Percentiles rank a stretch among this genome's conserved stretches.
Evolutionary conservation across 78 protist genomes (phyloP).

Genomic region (Isochrysis galbana): DNA sequence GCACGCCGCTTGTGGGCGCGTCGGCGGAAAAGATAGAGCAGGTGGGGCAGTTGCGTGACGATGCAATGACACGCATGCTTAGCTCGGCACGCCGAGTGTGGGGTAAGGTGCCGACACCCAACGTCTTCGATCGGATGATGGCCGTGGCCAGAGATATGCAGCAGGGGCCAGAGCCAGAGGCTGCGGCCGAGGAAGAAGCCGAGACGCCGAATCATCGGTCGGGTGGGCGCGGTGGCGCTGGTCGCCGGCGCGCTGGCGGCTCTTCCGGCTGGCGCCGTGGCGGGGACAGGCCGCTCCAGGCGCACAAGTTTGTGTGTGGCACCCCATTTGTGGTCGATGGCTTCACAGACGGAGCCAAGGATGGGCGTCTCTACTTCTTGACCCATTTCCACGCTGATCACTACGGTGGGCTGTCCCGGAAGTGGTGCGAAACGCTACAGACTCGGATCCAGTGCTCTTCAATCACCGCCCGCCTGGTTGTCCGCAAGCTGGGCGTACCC

Average conservation of each 20-base stretch:
- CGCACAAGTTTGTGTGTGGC: neutral
- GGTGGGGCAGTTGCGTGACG: no score
- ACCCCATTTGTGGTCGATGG: conserved; percentile 10
- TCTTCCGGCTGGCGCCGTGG: neutral
- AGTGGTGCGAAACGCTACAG: conserved; percentile 30
- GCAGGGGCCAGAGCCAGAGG: neutral
- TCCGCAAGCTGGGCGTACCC: conserved; percentile 44
- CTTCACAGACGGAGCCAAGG: neutral
- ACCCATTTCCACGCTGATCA: conserved; percentile 90
- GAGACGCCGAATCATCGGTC: neutral
- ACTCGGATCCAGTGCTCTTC: conserved; percentile 11
- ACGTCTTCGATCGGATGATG: neutral
- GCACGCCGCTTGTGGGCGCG: no score
- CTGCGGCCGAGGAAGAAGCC: neutral
- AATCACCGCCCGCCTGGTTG: conserved; percentile 65
- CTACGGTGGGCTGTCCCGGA: conserved; percentile 70
- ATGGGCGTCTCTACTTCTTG: conserved; percentile 28
- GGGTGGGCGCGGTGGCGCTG: neutral
- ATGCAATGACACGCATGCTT: neutral
- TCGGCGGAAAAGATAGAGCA: no score
- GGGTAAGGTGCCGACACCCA: neutral
- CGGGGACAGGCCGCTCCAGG: neutral
- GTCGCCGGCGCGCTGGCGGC: neutral
- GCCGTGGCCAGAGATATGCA: no score
- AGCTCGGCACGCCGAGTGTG: neutral